Evolutionary conservation across 768 basidiomycete species (phyloP).

Genomic region (Kwoniella mangroviensis): DNA sequence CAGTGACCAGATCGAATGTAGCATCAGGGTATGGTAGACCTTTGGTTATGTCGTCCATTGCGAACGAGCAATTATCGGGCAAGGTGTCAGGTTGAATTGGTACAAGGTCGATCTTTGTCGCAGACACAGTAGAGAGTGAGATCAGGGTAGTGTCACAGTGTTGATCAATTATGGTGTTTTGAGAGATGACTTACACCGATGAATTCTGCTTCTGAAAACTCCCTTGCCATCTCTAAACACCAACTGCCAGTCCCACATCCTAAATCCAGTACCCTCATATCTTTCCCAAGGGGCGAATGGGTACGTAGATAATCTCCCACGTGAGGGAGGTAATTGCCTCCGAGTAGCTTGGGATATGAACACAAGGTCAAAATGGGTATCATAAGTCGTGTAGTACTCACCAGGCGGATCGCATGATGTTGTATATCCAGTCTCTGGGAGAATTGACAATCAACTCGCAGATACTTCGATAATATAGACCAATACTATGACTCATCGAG

Average conservation of each 20-base stretch:
- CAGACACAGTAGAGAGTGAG: background rate
- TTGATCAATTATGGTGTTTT: too few species aligned
- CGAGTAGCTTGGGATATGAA: constrained; percentile 12
- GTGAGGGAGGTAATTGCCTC: constrained; percentile 17
- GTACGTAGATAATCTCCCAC: constrained; percentile 1
- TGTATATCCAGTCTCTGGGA: constrained; percentile 29
- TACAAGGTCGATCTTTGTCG: constrained; percentile 18
- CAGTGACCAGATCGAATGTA: constrained; percentile 18
- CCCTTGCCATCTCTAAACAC: constrained; percentile 24
- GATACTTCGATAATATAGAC: too few species aligned
- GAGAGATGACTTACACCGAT: constrained; percentile 17
- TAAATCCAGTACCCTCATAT: constrained; percentile 22
- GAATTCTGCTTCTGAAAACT: constrained; percentile 22
- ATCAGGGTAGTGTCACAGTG: too few species aligned
- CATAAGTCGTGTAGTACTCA: too few species aligned
- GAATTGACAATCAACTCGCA: too few species aligned
- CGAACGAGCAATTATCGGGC: constrained; percentile 17
- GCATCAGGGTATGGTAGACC: constrained; percentile 11
- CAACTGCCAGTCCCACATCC: constrained; percentile 27
- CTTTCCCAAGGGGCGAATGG: background rate
- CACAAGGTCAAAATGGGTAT: too few species aligned
- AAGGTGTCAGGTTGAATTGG: constrained; percentile 23
- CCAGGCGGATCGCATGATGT: constrained; percentile 16
- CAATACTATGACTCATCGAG: too few species aligned
- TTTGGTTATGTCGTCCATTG: constrained; percentile 13